Evolutionary conservation across 2,329 filamentous ascomycete species (phyloP).

Genomic region (Cladosporium sp.): DNA sequence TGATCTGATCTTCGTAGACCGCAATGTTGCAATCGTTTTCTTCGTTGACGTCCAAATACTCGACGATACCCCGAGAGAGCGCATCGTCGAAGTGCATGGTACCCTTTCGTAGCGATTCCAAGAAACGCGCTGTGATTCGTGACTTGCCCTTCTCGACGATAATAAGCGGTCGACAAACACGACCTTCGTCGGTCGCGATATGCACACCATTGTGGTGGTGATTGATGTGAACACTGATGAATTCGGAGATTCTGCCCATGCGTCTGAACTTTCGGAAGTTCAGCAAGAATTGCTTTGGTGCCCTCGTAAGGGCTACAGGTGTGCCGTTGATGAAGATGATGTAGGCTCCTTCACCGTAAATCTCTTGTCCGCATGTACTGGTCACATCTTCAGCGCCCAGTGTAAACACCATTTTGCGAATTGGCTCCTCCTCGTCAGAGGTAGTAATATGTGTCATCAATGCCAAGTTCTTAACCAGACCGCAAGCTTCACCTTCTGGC

Average conservation of each 20-base stretch:
- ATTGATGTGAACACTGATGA: constrained; percentile 95
- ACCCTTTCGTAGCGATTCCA: constrained; percentile 76
- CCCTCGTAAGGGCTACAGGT: constrained; percentile 78
- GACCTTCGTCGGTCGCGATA: constrained; percentile 93
- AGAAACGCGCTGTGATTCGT: constrained; percentile 71
- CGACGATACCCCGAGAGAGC: constrained; percentile 79
- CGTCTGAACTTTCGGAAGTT: constrained; percentile 83
- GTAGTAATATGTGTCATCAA: constrained; percentile 99
- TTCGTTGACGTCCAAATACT: constrained; percentile 97
- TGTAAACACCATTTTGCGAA: constrained; percentile 79
- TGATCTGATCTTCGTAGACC: constrained; percentile 81
- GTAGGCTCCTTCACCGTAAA: constrained; percentile 79
- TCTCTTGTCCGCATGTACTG: constrained; percentile 75
- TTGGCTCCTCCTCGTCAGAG: constrained; percentile 86
- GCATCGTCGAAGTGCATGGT: constrained; percentile 93
- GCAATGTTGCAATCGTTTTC: constrained; percentile 95
- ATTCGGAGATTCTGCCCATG: constrained; percentile 88
- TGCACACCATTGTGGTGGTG: constrained; percentile 87
- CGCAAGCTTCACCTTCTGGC: constrained; percentile 96
- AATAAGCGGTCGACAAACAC: constrained; percentile 93
- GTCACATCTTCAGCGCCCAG: constrained; percentile 81
- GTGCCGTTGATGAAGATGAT: constrained; percentile 95
- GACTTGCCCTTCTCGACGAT: constrained; percentile 86
- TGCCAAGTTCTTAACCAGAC: constrained; percentile 94
- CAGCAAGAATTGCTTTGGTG: constrained; percentile 80